Evolutionary conservation across 2,329 filamentous ascomycete genomes (phyloP).

Genomic region (Fusarium veterinarium): DNA sequence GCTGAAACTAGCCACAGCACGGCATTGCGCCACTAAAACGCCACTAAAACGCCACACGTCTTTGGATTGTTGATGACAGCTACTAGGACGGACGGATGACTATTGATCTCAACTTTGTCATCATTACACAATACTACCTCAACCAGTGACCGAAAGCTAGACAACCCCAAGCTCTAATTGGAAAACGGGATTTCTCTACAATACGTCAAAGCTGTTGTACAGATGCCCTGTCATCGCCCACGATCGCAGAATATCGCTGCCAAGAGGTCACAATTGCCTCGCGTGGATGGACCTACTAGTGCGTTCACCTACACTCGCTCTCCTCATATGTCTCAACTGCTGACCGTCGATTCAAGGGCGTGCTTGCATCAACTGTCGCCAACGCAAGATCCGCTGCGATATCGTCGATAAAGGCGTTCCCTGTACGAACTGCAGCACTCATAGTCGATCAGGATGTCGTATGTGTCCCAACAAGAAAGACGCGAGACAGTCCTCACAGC

Average conservation of each 20-base stretch:
- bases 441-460: background rate
- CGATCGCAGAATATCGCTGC: background rate
- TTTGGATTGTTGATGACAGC: background rate
- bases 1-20: background rate
- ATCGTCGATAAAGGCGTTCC: background rate
- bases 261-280: background rate
- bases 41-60: background rate
- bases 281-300: background rate
- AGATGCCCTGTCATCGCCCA: background rate
- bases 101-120: background rate
- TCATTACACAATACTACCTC: background rate
- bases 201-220: no score
- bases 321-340: fast-evolving
- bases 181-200: no score
- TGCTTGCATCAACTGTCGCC: conserved; percentile 4
- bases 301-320: fast-evolving
- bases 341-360: background rate
- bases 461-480: conserved; percentile 1
- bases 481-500: background rate
- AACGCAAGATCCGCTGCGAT: conserved; percentile 6
- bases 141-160: no score
- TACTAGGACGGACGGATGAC: background rate
- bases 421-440: conserved; percentile 2
- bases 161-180: no score
- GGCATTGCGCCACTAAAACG: background rate